phyloP scores from a whole-genome alignment of 2,329 filamentous ascomycete species.

The Cryphonectria carpinicola region DNA sequence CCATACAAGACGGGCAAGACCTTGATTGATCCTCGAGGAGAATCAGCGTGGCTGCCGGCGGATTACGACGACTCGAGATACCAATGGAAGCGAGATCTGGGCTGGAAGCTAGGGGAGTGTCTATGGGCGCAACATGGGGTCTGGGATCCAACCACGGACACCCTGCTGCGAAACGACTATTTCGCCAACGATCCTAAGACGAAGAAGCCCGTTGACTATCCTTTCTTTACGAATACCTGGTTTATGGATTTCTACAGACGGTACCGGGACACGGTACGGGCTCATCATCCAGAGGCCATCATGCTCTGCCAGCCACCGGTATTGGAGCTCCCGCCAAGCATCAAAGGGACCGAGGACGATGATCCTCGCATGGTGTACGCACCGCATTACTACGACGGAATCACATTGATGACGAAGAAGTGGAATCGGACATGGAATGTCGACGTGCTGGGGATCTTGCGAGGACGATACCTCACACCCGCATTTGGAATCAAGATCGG shows the following conservation, averaged over 20 bases:
- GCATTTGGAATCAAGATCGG: constrained; percentile 92
- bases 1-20: constrained; percentile 85
- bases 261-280: constrained; percentile 75
- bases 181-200: constrained; percentile 79
- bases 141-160: constrained; percentile 83
- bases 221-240: constrained; percentile 87
- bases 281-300: constrained; percentile 77
- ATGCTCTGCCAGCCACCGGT: constrained; percentile 92
- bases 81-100: constrained; percentile 84
- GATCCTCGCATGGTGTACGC: constrained; percentile 90
- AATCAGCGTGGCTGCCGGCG: constrained; percentile 80
- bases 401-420: constrained; percentile 96
- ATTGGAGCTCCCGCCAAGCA: constrained; percentile 83
- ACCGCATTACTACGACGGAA: constrained; percentile 94
- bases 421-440: constrained; percentile 99
- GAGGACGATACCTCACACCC: constrained; percentile 85
- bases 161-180: constrained; percentile 81
- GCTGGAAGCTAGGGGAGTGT: constrained; percentile 92
- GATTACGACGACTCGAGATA: constrained; percentile 86
- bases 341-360: constrained; percentile 87
- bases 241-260: constrained; percentile 85
- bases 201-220: constrained; percentile 75
- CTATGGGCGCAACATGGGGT: constrained; percentile 96
- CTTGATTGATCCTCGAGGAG: constrained; percentile 86
- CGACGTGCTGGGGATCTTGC: constrained; percentile 88